Percentiles rank a stretch among this genome's conserved stretches.
Evolutionary conservation across 768 basidiomycete species (phyloP).

Genomic region (Rhodotorula babjevae): DNA sequence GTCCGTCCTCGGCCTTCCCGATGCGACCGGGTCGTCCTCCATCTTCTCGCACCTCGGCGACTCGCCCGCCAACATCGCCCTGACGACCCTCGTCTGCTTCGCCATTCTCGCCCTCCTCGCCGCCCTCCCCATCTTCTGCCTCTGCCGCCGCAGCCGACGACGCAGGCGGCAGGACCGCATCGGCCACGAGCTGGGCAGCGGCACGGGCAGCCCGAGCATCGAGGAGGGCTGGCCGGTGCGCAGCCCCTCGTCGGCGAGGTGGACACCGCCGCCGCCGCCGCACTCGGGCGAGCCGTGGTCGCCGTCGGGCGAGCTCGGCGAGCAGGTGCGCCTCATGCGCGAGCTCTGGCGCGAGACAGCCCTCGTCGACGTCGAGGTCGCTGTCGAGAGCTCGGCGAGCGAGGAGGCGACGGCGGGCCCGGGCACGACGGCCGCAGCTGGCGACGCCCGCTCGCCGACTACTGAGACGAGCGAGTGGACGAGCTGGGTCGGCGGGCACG

Average conservation of each 20-base stretch:
- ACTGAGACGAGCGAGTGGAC: background rate
- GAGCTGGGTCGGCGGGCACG: background rate
- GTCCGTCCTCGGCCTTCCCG: background rate
- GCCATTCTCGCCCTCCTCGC: conserved; percentile 22
- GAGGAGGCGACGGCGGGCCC: too few relatives aligned
- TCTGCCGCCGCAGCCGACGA: conserved; percentile 14
- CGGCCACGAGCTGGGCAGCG: background rate
- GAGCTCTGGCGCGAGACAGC: background rate
- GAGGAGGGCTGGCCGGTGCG: background rate
- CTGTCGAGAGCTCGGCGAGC: too few relatives aligned
- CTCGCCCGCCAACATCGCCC: conserved; percentile 60
- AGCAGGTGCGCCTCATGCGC: background rate
- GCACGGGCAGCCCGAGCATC: background rate
- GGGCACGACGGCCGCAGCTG: background rate
- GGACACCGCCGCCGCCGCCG: background rate
- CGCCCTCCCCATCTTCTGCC: conserved; percentile 12
- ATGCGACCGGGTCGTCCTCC: conserved; percentile 40
- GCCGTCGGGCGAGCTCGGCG: background rate
- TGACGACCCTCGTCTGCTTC: conserved; percentile 18
- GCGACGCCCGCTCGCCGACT: background rate
- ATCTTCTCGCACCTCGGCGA: conserved; percentile 58
- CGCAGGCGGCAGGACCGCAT: conserved; percentile 2
- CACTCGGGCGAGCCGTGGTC: background rate
- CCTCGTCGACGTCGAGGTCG: background rate
- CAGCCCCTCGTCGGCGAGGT: background rate